Percentiles rank a stretch among this genome's conserved stretches.
Evolutionary conservation across 2,329 filamentous ascomycete species (phyloP).

Genomic region (Dactylellina sp.): DNA sequence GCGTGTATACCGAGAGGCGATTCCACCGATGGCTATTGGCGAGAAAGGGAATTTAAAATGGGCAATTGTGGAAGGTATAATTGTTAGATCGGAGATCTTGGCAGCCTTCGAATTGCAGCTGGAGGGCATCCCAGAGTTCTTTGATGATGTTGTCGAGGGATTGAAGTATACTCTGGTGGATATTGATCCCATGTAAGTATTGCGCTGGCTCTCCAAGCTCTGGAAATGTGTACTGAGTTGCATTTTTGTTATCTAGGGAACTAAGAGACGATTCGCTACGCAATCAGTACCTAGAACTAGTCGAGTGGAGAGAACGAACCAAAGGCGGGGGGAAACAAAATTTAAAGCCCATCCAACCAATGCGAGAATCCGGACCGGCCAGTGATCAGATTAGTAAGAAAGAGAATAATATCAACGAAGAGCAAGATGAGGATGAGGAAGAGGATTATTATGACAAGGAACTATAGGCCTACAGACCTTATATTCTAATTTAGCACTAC

Average conservation of each 20-base stretch:
- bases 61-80: slow-evolving; percentile 22
- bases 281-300: slow-evolving; percentile 6
- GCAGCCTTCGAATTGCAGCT: slow-evolving; percentile 32
- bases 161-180: not conserved
- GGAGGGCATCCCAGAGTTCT: slow-evolving; percentile 5
- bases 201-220: not conserved
- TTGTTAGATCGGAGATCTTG: slow-evolving; percentile 15
- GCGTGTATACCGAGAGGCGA: slow-evolving; percentile 1
- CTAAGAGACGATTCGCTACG: not conserved
- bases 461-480: slow-evolving; percentile 5
- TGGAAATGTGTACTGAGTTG: slow-evolving; percentile 27
- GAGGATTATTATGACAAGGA: slow-evolving; percentile 11
- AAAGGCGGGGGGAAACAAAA: not conserved
- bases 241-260: slow-evolving; percentile 8
- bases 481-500: too few species aligned
- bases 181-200: slow-evolving; percentile 6
- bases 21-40: slow-evolving; percentile 12
- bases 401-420: slow-evolving; percentile 1
- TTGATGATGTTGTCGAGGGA: slow-evolving; percentile 12
- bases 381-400: not conserved
- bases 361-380: not conserved
- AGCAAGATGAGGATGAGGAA: slow-evolving; percentile 6
- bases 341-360: not conserved
- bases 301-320: slow-evolving; percentile 14
- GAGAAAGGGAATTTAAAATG: slow-evolving; percentile 22